These are phyloP conservation scores for Hygrophoropsis aurantiaca DNA, from an alignment of 768 basidiomycete species.

Conservation along the genomic window DNA sequence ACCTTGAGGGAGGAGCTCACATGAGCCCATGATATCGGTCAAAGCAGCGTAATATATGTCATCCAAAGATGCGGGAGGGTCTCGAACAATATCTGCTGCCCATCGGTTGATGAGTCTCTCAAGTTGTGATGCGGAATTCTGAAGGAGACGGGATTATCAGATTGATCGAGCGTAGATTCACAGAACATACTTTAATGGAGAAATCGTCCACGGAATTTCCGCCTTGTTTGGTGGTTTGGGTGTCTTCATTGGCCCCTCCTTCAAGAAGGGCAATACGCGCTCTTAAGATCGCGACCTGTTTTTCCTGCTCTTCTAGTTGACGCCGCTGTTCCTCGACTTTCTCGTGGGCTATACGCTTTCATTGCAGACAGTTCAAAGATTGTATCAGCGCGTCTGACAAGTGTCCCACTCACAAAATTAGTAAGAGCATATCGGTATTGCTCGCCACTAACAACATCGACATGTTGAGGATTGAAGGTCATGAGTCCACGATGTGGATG, in stretches of 20 bases:
- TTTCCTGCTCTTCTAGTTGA: conserved; percentile 82
- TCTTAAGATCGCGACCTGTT: conserved; percentile 73
- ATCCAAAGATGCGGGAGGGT: conserved; percentile 52
- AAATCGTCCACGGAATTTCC: conserved; percentile 81
- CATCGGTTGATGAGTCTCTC: conserved; percentile 86
- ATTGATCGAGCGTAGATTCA: conserved; percentile 5
- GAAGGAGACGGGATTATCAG: background rate
- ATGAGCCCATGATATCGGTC: conserved; percentile 53
- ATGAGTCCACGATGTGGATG: no score
- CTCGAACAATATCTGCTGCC: conserved; percentile 73
- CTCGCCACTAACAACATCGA: conserved; percentile 47
- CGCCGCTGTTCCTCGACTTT: conserved; percentile 80
- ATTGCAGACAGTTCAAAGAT: background rate
- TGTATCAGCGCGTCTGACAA: no score
- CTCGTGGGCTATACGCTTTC: conserved; percentile 81
- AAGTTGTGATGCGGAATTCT: conserved; percentile 82
- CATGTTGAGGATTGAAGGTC: conserved; percentile 17
- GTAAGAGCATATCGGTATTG: conserved; percentile 83
- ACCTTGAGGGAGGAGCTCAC: conserved; percentile 43
- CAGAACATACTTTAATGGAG: conserved; percentile 69
- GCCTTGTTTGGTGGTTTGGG: conserved; percentile 33
- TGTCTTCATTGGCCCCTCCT: conserved; percentile 48
- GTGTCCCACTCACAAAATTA: conserved; percentile 61
- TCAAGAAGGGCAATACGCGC: conserved; percentile 73
- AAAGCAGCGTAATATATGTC: conserved; percentile 59